Percentiles rank a stretch among this genome's conserved stretches.
Conservation (phyloP, 2,329 filamentous ascomycete genomes). For the Tolypocladium tropicale region DNA sequence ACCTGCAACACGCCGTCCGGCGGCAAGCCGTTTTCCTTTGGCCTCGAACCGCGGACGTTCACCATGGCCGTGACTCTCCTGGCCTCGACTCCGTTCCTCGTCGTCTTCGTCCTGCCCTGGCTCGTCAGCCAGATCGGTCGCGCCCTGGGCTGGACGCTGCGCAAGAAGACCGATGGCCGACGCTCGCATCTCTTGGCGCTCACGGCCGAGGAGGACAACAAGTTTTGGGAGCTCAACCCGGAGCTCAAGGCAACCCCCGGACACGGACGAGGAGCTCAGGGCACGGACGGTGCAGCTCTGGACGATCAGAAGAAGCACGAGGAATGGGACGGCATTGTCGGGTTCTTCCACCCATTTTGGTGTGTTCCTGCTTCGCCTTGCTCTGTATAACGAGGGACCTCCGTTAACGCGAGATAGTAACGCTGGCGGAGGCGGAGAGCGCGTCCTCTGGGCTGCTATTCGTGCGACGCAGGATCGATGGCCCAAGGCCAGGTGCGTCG, state of each 20-base stretch:
- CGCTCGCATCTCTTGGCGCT: conserved; percentile 45
- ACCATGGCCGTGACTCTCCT: conserved; percentile 14
- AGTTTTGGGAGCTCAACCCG: conserved; percentile 22
- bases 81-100: conserved; percentile 9
- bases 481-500: conserved; percentile 79
- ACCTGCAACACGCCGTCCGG: conserved; percentile 17
- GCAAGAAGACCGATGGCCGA: conserved; percentile 53
- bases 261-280: conserved; percentile 32
- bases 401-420: conserved; percentile 46
- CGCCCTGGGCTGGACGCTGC: conserved; percentile 49
- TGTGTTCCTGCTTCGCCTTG: conserved; percentile 27
- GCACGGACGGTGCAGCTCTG: conserved; percentile 47
- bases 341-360: conserved; percentile 98
- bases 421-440: conserved; percentile 88
- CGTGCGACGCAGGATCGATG: conserved; percentile 81
- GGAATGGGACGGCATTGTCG: conserved; percentile 76
- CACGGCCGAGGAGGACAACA: conserved; percentile 35
- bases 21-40: conserved; percentile 15
- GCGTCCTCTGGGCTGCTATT: conserved; percentile 93
- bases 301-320: conserved; percentile 31
- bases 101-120: conserved; percentile 14
- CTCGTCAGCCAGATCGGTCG: conserved; percentile 25
- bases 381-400: not conserved
- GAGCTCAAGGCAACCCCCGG: conserved; percentile 54
- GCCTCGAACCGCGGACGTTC: conserved; percentile 16